phyloP scores from a whole-genome alignment of 129 eudicot genomes.

The Rutidosis leptorrhynchoides region DNA sequence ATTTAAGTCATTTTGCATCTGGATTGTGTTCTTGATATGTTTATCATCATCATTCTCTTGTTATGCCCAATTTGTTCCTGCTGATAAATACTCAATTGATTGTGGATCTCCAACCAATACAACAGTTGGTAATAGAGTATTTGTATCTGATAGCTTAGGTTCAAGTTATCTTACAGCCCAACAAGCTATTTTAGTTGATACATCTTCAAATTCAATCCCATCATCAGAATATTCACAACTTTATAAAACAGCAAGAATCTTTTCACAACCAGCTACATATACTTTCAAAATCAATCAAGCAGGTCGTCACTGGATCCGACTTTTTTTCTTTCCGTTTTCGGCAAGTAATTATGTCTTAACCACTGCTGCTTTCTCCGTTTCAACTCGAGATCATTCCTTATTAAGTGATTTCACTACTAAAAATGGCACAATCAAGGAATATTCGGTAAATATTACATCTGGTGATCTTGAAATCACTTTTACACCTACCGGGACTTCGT shows the following conservation, averaged over 20 bases:
- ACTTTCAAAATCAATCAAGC: slow-evolving; percentile 51
- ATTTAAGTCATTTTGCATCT: slow-evolving; percentile 31
- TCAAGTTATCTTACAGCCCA: slow-evolving; percentile 58
- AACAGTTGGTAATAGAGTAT: slow-evolving; percentile 47
- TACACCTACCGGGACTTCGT: slow-evolving; percentile 50
- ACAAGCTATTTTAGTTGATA: slow-evolving; percentile 53
- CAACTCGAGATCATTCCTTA: slow-evolving; percentile 46
- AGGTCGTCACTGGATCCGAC: slow-evolving; percentile 89
- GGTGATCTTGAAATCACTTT: slow-evolving; percentile 47
- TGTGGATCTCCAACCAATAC: slow-evolving; percentile 76
- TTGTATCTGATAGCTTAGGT: slow-evolving; percentile 62
- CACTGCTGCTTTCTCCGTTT: slow-evolving; percentile 62
- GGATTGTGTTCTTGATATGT: slow-evolving; percentile 31
- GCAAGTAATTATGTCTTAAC: slow-evolving; percentile 44
- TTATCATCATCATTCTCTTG: slow-evolving; percentile 19
- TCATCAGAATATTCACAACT: slow-evolving; percentile 43
- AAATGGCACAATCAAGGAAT: slow-evolving; percentile 43
- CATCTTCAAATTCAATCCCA: slow-evolving; percentile 48
- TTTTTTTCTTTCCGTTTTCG: slow-evolving; percentile 61
- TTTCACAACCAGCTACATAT: slow-evolving; percentile 46
- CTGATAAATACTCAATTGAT: slow-evolving; percentile 55
- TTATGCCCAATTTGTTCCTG: slow-evolving; percentile 46
- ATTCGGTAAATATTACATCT: slow-evolving; percentile 42
- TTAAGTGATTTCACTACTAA: slow-evolving; percentile 45
- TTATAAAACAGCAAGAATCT: slow-evolving; percentile 66